Conservation (phyloP, 768 basidiomycete genomes). For the Agaricus blazei region DNA sequence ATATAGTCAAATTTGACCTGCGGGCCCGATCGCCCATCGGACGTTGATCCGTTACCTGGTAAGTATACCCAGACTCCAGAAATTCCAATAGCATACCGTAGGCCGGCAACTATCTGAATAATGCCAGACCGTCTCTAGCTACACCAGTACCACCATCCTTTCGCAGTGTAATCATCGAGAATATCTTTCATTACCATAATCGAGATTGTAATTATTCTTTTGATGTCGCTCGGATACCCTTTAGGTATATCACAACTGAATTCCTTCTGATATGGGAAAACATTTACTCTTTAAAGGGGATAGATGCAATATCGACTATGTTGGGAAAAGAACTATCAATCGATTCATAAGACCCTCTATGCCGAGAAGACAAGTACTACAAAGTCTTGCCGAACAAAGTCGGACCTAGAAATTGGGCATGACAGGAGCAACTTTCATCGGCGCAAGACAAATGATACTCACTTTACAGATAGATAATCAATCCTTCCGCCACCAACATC, state of each 20-base stretch:
- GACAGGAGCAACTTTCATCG: too few relatives aligned
- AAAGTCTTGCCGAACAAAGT: slow-evolving; percentile 2
- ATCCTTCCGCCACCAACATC: slow-evolving; percentile 8
- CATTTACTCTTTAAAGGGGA: too few relatives aligned
- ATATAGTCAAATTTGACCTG: too few relatives aligned
- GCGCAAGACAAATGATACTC: too few relatives aligned
- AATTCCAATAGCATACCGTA: too few relatives aligned
- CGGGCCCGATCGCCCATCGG: too few relatives aligned
- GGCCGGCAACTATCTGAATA: too few relatives aligned
- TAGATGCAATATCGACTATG: not conserved
- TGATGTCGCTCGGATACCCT: not conserved
- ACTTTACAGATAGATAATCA: slow-evolving; percentile 3
- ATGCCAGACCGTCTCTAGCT: too few relatives aligned
- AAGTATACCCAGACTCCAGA: too few relatives aligned
- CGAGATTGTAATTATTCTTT: not conserved
- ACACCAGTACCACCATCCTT: not conserved
- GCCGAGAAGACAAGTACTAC: not conserved
- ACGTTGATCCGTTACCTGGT: too few relatives aligned
- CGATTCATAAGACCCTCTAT: too few relatives aligned
- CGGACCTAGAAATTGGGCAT: not conserved
- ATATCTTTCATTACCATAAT: not conserved
- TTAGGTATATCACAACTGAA: not conserved
- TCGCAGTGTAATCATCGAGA: slow-evolving; percentile 1
- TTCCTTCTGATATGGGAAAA: too few relatives aligned
- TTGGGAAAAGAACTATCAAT: not conserved